These are phyloP conservation scores for Pythium oligandrum DNA, from an alignment of 352 stramenopile species.

Conservation along the genomic window DNA sequence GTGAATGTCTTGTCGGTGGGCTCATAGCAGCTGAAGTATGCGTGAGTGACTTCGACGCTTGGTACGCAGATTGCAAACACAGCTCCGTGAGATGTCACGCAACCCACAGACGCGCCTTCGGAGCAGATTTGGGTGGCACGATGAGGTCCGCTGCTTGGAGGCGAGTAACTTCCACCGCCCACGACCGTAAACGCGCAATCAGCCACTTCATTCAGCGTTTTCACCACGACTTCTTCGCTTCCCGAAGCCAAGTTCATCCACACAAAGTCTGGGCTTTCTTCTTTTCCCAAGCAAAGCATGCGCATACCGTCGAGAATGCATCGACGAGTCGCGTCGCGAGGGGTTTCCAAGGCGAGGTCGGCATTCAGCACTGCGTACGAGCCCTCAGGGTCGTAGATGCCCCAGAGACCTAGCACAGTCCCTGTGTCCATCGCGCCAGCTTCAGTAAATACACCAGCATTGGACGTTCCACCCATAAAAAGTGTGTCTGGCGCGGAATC, in stretches of 20 bases:
- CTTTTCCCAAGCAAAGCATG: constrained; percentile 67
- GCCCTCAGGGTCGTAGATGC: constrained; percentile 78
- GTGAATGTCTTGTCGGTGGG: constrained; percentile 61
- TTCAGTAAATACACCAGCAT: constrained; percentile 55
- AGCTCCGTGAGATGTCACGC: constrained; percentile 62
- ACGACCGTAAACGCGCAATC: constrained; percentile 71
- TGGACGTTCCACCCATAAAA: constrained; percentile 79
- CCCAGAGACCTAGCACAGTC: constrained; percentile 63
- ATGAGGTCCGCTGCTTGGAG: constrained; percentile 11
- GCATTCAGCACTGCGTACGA: constrained; percentile 76
- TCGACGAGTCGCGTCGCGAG: constrained; percentile 54
- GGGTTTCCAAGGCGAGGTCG: constrained; percentile 47
- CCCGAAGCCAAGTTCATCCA: constrained; percentile 62
- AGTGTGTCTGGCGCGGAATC: constrained; percentile 64
- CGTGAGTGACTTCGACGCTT: constrained; percentile 72
- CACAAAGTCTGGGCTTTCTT: constrained; percentile 75
- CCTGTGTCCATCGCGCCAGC: constrained; percentile 27
- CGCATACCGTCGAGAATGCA: constrained; percentile 64
- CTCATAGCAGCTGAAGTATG: constrained; percentile 83
- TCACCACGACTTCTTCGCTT: constrained; percentile 62
- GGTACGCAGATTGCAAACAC: constrained; percentile 77
- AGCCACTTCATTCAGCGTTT: constrained; percentile 64
- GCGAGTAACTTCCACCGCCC: constrained; percentile 22
- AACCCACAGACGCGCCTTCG: constrained; percentile 49
- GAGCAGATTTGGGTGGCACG: constrained; percentile 71